Percentiles rank a stretch among this genome's conserved stretches.
phyloP scores from a whole-genome alignment of 2,329 filamentous ascomycete genomes.

The Cladorrhinum sp. region DNA sequence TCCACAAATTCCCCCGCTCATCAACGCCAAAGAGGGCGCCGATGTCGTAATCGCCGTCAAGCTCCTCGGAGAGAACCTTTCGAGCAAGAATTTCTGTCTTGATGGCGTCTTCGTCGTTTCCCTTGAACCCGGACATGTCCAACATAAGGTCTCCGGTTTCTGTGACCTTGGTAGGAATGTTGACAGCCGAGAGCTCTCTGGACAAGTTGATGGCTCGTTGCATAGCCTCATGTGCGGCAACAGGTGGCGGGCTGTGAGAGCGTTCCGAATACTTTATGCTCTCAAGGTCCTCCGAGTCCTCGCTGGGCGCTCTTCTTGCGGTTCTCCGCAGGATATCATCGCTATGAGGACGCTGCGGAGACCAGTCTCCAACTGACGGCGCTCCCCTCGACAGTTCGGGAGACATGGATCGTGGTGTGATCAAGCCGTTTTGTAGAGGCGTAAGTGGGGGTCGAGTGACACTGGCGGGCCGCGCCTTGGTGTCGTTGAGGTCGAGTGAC shows the following conservation, averaged over 20 bases:
- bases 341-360: slow-evolving; percentile 47
- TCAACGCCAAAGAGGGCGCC: slow-evolving; percentile 93
- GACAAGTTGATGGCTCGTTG: slow-evolving; percentile 81
- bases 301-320: slow-evolving; percentile 38
- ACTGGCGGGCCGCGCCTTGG: slow-evolving; percentile 39
- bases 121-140: slow-evolving; percentile 97
- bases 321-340: slow-evolving; percentile 53
- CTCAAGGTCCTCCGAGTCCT: slow-evolving; percentile 39
- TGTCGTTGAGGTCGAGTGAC: slow-evolving; percentile 61
- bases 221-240: slow-evolving; percentile 71
- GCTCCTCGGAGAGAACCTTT: slow-evolving; percentile 86
- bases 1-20: slow-evolving; percentile 97
- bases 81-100: slow-evolving; percentile 90
- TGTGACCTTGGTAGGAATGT: slow-evolving; percentile 90
- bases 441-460: slow-evolving; percentile 44
- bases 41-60: slow-evolving; percentile 94
- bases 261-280: slow-evolving; percentile 47
- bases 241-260: slow-evolving; percentile 73
- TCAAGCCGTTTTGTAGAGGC: slow-evolving; percentile 45
- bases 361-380: slow-evolving; percentile 52
- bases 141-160: slow-evolving; percentile 93
- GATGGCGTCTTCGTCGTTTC: slow-evolving; percentile 86
- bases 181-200: slow-evolving; percentile 80
- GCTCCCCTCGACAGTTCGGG: slow-evolving; percentile 48
- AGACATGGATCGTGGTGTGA: slow-evolving; percentile 54